Percentiles rank a stretch among this genome's conserved stretches.
phyloP scores from a whole-genome alignment of 2,329 filamentous ascomycete species.

The Trichoderma citrinoviride region DNA sequence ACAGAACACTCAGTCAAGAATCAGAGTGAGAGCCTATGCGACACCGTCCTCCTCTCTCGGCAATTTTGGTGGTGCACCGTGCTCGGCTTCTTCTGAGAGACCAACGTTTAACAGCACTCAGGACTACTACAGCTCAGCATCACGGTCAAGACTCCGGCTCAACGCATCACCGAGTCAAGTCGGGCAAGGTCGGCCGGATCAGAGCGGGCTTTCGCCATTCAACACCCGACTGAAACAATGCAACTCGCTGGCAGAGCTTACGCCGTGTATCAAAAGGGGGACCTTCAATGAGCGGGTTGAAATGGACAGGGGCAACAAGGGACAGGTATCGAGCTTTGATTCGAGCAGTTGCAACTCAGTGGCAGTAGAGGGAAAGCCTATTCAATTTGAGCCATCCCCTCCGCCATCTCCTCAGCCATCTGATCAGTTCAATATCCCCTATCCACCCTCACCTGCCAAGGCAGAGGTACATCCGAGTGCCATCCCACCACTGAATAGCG shows the following conservation, averaged over 20 bases:
- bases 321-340: not conserved
- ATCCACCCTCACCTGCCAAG: constrained; percentile 29
- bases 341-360: not conserved
- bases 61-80: not conserved
- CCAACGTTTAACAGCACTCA: not conserved
- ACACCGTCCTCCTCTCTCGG: constrained; percentile 23
- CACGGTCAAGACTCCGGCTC: constrained; percentile 35
- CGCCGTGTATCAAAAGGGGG: constrained; percentile 25
- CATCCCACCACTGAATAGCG: constrained; percentile 21
- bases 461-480: constrained; percentile 21
- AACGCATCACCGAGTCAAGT: constrained; percentile 35
- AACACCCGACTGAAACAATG: constrained; percentile 33
- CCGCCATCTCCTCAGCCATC: constrained; percentile 30
- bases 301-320: not conserved
- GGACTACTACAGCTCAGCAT: constrained; percentile 20
- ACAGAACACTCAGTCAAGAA: constrained; percentile 26
- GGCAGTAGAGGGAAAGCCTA: not conserved
- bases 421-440: constrained; percentile 38
- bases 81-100: not conserved
- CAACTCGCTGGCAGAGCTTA: constrained; percentile 35
- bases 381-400: constrained; percentile 22
- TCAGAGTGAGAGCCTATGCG: constrained; percentile 33
- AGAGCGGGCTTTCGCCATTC: constrained; percentile 23
- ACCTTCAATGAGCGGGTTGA: not conserved
- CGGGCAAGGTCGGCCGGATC: constrained; percentile 22